phyloP scores from a whole-genome alignment of 1,139 yeast genomes.

The Yamadazyma diospyri region DNA sequence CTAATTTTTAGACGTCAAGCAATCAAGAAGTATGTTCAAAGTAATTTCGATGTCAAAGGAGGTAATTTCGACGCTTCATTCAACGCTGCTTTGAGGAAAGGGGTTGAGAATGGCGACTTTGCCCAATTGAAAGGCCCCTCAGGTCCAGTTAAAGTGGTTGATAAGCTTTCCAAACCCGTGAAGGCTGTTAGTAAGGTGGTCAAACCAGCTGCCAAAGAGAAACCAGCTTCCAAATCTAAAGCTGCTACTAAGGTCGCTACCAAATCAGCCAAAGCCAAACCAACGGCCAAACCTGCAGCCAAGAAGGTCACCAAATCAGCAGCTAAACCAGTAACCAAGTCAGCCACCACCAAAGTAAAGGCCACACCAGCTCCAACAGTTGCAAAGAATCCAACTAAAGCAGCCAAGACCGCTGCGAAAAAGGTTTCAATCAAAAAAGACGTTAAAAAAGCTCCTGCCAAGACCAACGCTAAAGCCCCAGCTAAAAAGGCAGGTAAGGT shows the following conservation, averaged over 20 bases:
- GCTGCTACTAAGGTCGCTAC: conserved; percentile 16
- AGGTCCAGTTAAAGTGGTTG: conserved; percentile 60
- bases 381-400: no score
- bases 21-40: conserved; percentile 66
- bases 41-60: conserved; percentile 58
- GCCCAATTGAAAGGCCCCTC: conserved; percentile 86
- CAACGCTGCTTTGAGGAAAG: conserved; percentile 77
- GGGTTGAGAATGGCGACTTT: conserved; percentile 74
- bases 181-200: conserved; percentile 15
- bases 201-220: conserved; percentile 5
- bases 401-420: conserved; percentile 12
- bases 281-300: conserved; percentile 7
- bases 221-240: conserved; percentile 12
- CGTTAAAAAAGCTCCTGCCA: conserved; percentile 16
- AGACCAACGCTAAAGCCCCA: conserved; percentile 19
- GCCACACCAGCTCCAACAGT: conserved; percentile 24
- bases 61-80: conserved; percentile 71
- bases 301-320: conserved; percentile 15
- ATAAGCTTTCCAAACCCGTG: conserved; percentile 16
- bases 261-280: conserved; percentile 5
- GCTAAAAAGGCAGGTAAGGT: conserved; percentile 9
- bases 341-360: conserved; percentile 10
- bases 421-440: conserved; percentile 16
- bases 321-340: conserved; percentile 18
- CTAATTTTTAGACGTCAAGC: conserved; percentile 76